These are phyloP conservation scores for Pythium folliculosum DNA, from an alignment of 352 stramenopile species.

Conservation along the genomic window DNA sequence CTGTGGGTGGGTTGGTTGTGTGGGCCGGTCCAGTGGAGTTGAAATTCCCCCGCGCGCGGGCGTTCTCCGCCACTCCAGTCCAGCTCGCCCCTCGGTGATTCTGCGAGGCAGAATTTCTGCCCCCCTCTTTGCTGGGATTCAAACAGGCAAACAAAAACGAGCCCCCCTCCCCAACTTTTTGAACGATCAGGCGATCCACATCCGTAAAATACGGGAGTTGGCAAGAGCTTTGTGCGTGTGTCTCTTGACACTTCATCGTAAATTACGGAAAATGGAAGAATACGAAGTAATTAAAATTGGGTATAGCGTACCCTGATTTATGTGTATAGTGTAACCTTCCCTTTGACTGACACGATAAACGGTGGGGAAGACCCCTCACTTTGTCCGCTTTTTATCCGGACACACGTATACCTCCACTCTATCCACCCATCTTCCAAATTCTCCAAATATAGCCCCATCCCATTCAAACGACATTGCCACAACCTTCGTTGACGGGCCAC, in stretches of 20 bases:
- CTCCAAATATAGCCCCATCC: neutral
- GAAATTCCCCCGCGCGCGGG: conserved; percentile 26
- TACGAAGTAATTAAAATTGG: neutral
- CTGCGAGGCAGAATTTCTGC: too few species aligned
- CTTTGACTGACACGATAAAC: too few species aligned
- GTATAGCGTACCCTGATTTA: conserved; percentile 7
- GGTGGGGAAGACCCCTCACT: too few species aligned
- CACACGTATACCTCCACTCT: neutral
- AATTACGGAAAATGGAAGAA: conserved; percentile 2
- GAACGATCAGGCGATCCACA: conserved; percentile 19
- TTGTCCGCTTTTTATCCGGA: conserved; percentile 1
- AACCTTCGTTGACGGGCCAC: neutral
- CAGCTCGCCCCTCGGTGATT: conserved; percentile 4
- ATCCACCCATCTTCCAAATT: neutral
- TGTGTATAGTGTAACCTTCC: neutral
- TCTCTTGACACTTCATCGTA: conserved; percentile 4
- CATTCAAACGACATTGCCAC: conserved; percentile 1
- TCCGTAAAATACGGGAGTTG: conserved; percentile 21
- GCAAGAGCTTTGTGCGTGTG: neutral
- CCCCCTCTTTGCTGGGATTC: conserved; percentile 14
- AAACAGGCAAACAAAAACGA: conserved; percentile 34
- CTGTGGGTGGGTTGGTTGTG: conserved; percentile 19
- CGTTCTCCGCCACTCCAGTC: conserved; percentile 27
- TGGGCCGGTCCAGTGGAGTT: conserved; percentile 18
- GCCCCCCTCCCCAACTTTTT: conserved; percentile 3